These are phyloP conservation scores for Torrubiella hemipterigena DNA, from an alignment of 2,329 filamentous ascomycete species.

Conservation along the genomic window DNA sequence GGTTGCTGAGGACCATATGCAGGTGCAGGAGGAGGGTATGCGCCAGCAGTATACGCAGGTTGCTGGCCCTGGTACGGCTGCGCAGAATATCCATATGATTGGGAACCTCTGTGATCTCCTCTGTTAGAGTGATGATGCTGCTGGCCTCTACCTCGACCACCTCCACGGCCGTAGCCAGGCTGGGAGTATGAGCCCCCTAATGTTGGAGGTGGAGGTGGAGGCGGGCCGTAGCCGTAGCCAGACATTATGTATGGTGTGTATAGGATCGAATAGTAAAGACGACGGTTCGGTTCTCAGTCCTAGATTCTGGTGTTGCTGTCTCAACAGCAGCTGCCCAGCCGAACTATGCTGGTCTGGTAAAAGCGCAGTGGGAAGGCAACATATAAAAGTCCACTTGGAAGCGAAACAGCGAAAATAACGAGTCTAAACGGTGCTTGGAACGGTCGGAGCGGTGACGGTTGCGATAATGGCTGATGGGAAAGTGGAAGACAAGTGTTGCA, in stretches of 20 bases:
- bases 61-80: slow-evolving; percentile 23
- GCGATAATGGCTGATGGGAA: too few species aligned
- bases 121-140: slow-evolving; percentile 22
- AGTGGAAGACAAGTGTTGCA: too few species aligned
- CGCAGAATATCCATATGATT: slow-evolving; percentile 30
- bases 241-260: too few species aligned
- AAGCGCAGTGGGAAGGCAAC: too few species aligned
- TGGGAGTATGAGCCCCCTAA: slow-evolving; percentile 24
- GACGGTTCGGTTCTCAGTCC: neutral
- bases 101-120: slow-evolving; percentile 25
- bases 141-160: slow-evolving; percentile 29
- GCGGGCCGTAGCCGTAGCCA: slow-evolving; percentile 41
- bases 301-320: too few species aligned
- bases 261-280: slow-evolving; percentile 5
- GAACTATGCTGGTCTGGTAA: too few species aligned
- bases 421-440: too few species aligned
- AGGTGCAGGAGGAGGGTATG: slow-evolving; percentile 22
- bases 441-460: too few species aligned
- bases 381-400: too few species aligned
- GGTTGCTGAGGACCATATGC: slow-evolving; percentile 25
- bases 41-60: slow-evolving; percentile 16
- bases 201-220: slow-evolving; percentile 31
- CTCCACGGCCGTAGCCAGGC: slow-evolving; percentile 23
- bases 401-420: too few species aligned
- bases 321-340: too few species aligned